Evolutionary conservation across 1,139 yeast genomes (phyloP).

Genomic region (Zygosaccharomyces sapae): DNA sequence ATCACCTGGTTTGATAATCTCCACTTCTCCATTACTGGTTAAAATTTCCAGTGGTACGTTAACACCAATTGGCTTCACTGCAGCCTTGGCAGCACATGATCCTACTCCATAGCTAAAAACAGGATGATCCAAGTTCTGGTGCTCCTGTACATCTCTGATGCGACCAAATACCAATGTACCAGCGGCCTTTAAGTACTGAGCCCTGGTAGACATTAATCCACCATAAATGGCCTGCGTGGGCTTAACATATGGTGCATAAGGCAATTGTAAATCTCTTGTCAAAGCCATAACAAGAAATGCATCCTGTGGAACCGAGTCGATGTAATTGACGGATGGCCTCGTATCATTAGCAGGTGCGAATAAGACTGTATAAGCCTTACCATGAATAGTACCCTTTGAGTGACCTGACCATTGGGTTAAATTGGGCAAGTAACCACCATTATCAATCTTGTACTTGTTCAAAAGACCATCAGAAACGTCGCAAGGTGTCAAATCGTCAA

Average conservation of each 20-base stretch:
- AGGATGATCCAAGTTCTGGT: slow-evolving; percentile 59
- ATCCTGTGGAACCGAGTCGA: slow-evolving; percentile 62
- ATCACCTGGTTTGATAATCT: slow-evolving; percentile 60
- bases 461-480: slow-evolving; percentile 72
- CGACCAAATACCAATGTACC: slow-evolving; percentile 84
- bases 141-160: slow-evolving; percentile 78
- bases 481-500: slow-evolving; percentile 53
- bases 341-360: slow-evolving; percentile 79
- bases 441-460: slow-evolving; percentile 30
- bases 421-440: slow-evolving; percentile 77
- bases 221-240: slow-evolving; percentile 80
- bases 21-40: slow-evolving; percentile 36
- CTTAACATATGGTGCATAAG: slow-evolving; percentile 58
- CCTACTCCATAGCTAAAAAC: slow-evolving; percentile 83
- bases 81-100: slow-evolving; percentile 72
- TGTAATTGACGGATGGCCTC: slow-evolving; percentile 68
- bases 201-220: slow-evolving; percentile 89
- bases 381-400: slow-evolving; percentile 42
- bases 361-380: slow-evolving; percentile 75
- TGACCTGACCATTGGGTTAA: slow-evolving; percentile 28
- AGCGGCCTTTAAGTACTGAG: slow-evolving; percentile 60
- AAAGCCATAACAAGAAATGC: slow-evolving; percentile 61
- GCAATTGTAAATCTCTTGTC: slow-evolving; percentile 41
- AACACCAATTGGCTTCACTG: slow-evolving; percentile 74
- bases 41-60: slow-evolving; percentile 61